These are phyloP conservation scores for Anthracocystis walkeri DNA, from an alignment of 1,284 basidiomycete species.

Conservation along the genomic window DNA sequence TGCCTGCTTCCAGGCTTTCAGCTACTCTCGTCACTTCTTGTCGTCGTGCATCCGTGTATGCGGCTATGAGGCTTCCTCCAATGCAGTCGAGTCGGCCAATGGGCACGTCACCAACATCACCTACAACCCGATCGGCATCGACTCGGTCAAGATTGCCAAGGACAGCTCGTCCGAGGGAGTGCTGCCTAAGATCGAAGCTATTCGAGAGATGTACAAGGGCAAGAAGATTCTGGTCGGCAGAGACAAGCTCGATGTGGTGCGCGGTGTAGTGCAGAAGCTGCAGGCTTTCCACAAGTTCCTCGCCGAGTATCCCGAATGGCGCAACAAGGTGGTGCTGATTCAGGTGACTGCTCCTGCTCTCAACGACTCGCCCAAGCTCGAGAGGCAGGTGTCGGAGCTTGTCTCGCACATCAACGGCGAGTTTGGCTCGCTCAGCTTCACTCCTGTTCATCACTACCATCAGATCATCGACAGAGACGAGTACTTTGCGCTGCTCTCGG, in stretches of 20 bases:
- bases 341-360: conserved; percentile 94
- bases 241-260: conserved; percentile 98
- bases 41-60: conserved; percentile 95
- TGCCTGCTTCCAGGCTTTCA: conserved; percentile 95
- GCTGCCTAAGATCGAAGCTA: conserved; percentile 85
- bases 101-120: conserved; percentile 86
- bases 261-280: conserved; percentile 96
- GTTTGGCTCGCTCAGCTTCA: conserved; percentile 93
- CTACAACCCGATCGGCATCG: conserved; percentile 97
- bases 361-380: conserved; percentile 91
- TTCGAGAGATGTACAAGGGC: conserved; percentile 87
- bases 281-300: conserved; percentile 96
- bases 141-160: conserved; percentile 86
- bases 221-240: conserved; percentile 99
- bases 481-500: conserved; percentile 95
- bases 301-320: conserved; percentile 93
- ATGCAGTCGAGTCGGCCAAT: conserved; percentile 85
- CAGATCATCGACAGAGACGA: conserved; percentile 94
- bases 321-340: conserved; percentile 81
- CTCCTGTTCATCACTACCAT: conserved; percentile 99
- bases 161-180: conserved; percentile 86
- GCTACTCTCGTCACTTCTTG: conserved; percentile 93
- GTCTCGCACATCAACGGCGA: conserved; percentile 97
- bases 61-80: conserved; percentile 86
- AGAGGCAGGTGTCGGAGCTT: conserved; percentile 91